These are phyloP conservation scores for Cnidoscolus chayamansa DNA, from an alignment of 441 rosid species.

Conservation along the genomic window DNA sequence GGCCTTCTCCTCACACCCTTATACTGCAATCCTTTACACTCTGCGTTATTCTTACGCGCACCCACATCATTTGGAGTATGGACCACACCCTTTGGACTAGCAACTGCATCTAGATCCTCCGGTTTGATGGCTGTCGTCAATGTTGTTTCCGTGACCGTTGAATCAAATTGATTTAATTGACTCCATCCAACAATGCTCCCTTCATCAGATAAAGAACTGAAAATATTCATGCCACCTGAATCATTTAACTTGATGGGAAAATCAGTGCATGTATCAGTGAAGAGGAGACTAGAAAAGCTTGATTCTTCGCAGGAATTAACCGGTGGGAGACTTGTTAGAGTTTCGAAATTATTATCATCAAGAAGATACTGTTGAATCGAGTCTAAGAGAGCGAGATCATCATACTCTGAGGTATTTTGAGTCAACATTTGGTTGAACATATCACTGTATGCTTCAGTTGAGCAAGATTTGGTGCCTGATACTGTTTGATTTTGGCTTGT, in stretches of 20 bases:
- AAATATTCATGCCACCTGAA: not conserved
- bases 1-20: slow-evolving; percentile 58
- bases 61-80: not conserved
- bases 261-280: not conserved
- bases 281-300: not conserved
- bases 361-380: slow-evolving; percentile 26
- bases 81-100: not conserved
- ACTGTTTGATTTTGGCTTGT: too few species aligned
- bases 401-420: not conserved
- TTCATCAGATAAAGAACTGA: not conserved
- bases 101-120: not conserved
- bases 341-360: slow-evolving; percentile 23
- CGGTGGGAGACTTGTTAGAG: not conserved
- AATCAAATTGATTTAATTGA: not conserved
- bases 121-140: not conserved
- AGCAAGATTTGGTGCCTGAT: too few species aligned
- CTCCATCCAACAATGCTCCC: not conserved
- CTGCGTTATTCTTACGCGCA: not conserved
- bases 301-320: not conserved
- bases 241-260: not conserved
- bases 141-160: not conserved
- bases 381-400: slow-evolving; percentile 19
- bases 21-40: slow-evolving; percentile 20
- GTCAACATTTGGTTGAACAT: not conserved
- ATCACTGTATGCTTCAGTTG: too few species aligned